Evolutionary conservation across 2,329 filamentous ascomycete species (phyloP).

Genomic region (Fusarium sp.): DNA sequence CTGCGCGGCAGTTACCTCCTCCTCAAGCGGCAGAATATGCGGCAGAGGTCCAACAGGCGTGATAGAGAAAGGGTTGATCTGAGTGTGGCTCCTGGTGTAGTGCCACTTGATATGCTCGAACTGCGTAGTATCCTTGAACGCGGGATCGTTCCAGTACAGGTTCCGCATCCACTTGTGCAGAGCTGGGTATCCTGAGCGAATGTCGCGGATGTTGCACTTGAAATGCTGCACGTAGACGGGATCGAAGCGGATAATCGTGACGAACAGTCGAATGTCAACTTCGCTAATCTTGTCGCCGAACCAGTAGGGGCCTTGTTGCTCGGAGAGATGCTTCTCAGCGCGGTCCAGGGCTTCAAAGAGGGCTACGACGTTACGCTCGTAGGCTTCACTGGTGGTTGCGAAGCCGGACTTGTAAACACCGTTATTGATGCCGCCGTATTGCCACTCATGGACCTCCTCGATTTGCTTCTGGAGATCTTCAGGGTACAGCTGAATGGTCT

Average conservation of each 20-base stretch:
- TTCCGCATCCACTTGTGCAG: slow-evolving; percentile 84
- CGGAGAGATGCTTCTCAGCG: slow-evolving; percentile 74
- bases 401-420: slow-evolving; percentile 83
- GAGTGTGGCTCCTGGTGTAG: slow-evolving; percentile 69
- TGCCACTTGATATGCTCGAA: slow-evolving; percentile 95
- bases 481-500: slow-evolving; percentile 74
- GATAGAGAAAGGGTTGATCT: slow-evolving; percentile 77
- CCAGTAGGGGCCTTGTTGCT: slow-evolving; percentile 70
- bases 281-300: slow-evolving; percentile 83
- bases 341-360: slow-evolving; percentile 83
- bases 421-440: slow-evolving; percentile 78
- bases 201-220: slow-evolving; percentile 87
- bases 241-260: slow-evolving; percentile 80
- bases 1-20: slow-evolving; percentile 75
- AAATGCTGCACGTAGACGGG: slow-evolving; percentile 88
- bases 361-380: slow-evolving; percentile 75
- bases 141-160: slow-evolving; percentile 84
- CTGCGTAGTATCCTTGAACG: slow-evolving; percentile 85
- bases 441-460: slow-evolving; percentile 83
- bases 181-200: slow-evolving; percentile 82
- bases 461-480: slow-evolving; percentile 71
- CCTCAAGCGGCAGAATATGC: slow-evolving; percentile 79
- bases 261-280: slow-evolving; percentile 80
- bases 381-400: slow-evolving; percentile 83
- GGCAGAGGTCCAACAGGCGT: slow-evolving; percentile 88